Evolutionary conservation across 805 yeast species (phyloP).

Genomic region (Spathaspora sp.): DNA sequence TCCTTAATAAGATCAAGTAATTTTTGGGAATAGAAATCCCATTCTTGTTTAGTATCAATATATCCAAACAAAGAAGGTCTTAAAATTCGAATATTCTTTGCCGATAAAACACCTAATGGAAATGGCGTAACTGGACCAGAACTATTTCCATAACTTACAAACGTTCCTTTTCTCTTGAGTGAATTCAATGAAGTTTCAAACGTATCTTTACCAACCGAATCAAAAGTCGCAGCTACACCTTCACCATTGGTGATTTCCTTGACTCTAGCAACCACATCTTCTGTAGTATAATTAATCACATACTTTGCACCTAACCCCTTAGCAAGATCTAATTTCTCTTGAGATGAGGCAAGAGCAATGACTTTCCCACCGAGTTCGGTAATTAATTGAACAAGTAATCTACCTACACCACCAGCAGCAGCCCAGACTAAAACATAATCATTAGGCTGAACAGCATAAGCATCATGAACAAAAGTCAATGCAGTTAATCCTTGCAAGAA

Average conservation of each 20-base stretch:
- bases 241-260: slow-evolving; percentile 56
- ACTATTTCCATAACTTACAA: slow-evolving; percentile 80
- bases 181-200: slow-evolving; percentile 59
- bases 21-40: slow-evolving; percentile 33
- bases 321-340: slow-evolving; percentile 65
- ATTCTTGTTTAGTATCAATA: slow-evolving; percentile 53
- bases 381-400: slow-evolving; percentile 62
- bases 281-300: slow-evolving; percentile 52
- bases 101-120: slow-evolving; percentile 42
- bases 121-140: slow-evolving; percentile 80
- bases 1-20: slow-evolving; percentile 39
- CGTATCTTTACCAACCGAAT: slow-evolving; percentile 77
- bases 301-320: slow-evolving; percentile 74
- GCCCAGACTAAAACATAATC: slow-evolving; percentile 81
- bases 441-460: slow-evolving; percentile 62
- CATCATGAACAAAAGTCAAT: slow-evolving; percentile 61
- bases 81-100: slow-evolving; percentile 59
- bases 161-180: slow-evolving; percentile 67
- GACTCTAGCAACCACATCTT: slow-evolving; percentile 55
- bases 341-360: slow-evolving; percentile 81
- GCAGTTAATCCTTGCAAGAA: slow-evolving; percentile 79
- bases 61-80: slow-evolving; percentile 66
- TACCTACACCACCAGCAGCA: slow-evolving; percentile 95
- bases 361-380: slow-evolving; percentile 66
- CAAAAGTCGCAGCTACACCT: slow-evolving; percentile 70